A percentile compares a stretch with the other conserved stretches of the same genome.
phyloP scores from a whole-genome alignment of 2,329 filamentous ascomycete species.

The Fusarium circinatum region DNA sequence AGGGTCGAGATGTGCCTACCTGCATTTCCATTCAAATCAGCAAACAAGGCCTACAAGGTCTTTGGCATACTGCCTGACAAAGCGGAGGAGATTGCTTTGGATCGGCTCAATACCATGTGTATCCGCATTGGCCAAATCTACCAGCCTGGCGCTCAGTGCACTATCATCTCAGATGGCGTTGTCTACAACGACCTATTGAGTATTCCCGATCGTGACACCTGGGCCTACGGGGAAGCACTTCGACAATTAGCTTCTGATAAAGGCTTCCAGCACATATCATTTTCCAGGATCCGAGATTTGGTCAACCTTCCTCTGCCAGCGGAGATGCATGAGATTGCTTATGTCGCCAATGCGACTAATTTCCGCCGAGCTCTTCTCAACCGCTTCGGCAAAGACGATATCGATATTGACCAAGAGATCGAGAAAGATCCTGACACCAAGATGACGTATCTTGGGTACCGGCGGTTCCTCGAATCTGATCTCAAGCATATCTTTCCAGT shows the following conservation, averaged over 20 bases:
- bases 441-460: slow-evolving; percentile 47
- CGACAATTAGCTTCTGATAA: slow-evolving; percentile 52
- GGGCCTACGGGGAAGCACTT: slow-evolving; percentile 59
- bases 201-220: slow-evolving; percentile 58
- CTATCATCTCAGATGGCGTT: slow-evolving; percentile 64
- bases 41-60: slow-evolving; percentile 49
- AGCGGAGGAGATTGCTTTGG: slow-evolving; percentile 46
- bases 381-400: slow-evolving; percentile 34
- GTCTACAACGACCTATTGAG: slow-evolving; percentile 64
- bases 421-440: slow-evolving; percentile 42
- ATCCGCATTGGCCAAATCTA: slow-evolving; percentile 42
- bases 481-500: slow-evolving; percentile 44
- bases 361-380: slow-evolving; percentile 46
- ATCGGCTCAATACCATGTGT: slow-evolving; percentile 44
- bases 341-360: slow-evolving; percentile 47
- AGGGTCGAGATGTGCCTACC: slow-evolving; percentile 40
- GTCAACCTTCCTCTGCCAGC: slow-evolving; percentile 52
- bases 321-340: slow-evolving; percentile 55
- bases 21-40: slow-evolving; percentile 49
- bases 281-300: slow-evolving; percentile 58
- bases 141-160: slow-evolving; percentile 43
- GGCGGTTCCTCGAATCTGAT: slow-evolving; percentile 45
- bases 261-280: slow-evolving; percentile 54
- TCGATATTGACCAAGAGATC: slow-evolving; percentile 46
- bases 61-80: slow-evolving; percentile 46